phyloP scores from a whole-genome alignment of 768 basidiomycete species.

The Mycena olivaceomarginata region DNA sequence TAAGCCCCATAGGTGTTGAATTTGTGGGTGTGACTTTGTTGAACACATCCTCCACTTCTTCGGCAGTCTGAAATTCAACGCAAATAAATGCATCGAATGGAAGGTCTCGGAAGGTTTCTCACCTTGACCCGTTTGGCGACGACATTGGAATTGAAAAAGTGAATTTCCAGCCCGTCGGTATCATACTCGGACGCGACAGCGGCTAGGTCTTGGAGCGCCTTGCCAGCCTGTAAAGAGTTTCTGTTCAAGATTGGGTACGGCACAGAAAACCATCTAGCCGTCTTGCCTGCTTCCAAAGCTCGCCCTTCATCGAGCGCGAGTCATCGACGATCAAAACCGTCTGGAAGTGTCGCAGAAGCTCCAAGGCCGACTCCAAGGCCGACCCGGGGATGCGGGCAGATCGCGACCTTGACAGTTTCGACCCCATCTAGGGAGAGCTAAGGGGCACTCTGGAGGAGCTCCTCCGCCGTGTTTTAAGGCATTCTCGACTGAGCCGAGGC shows the following conservation, averaged over 20 bases:
- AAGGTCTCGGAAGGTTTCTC: constrained; percentile 4
- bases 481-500: not conserved
- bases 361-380: constrained; percentile 39
- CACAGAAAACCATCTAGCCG: not conserved
- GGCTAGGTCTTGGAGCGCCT: constrained; percentile 66
- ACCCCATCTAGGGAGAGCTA: constrained; percentile 23
- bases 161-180: constrained; percentile 71
- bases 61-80: constrained; percentile 29
- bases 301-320: constrained; percentile 70
- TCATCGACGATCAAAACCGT: constrained; percentile 75
- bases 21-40: constrained; percentile 37
- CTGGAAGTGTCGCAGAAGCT: constrained; percentile 58
- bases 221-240: constrained; percentile 54
- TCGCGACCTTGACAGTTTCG: constrained; percentile 25
- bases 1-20: constrained; percentile 43
- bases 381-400: constrained; percentile 27
- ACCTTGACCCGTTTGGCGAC: constrained; percentile 57
- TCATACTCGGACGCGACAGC: constrained; percentile 66
- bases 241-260: too few relatives aligned
- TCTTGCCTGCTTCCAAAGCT: constrained; percentile 67
- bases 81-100: constrained; percentile 46
- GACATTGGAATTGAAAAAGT: constrained; percentile 68
- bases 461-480: constrained; percentile 14
- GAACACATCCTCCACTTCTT: constrained; percentile 43
- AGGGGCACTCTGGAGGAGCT: not conserved